Evolutionary conservation across 306 rosid genomes (phyloP), one percentile per base, ranked within the genome.

Genomic region (Trichosanthes truncata): DNA sequence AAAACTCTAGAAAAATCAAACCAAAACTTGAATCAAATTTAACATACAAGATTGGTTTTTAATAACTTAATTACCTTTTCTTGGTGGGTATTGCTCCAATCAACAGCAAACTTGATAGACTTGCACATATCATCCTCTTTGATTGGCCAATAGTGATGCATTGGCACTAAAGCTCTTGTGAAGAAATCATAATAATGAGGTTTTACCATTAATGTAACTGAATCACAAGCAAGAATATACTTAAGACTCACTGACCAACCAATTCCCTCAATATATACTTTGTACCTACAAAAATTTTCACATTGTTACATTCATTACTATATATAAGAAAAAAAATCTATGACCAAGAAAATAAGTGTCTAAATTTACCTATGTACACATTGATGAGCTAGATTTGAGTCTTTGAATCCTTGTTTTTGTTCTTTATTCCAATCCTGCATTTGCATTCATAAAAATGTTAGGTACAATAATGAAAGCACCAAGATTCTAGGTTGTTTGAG

Each of bases 191-290:
- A 89, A 77, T 84, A 95, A 62, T 78, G 89, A 0, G 98, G 93
- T 7, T 88, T 92, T 14, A 95, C 97, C 9, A 90, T 5, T 59
- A 95, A 79, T 33, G 93, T 87, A 23, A 86, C 82, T 36, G 97
- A 95, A 81, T 95, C 97, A 79, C 98, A 92, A 2, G 98, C 95
- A 9, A 95, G 85, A 66, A 95, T 92, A 81, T 95, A 95, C 52
- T 95, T 95, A 46, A 91, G 88, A 81, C 98, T 95, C 3, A 92
- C 98, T 45, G 98, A 95, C 97, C 98, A 95, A 56, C 96, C 96
- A 79, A 87, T 84, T 18, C 98, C 97, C 86, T 95, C 98, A 23
- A 91, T 90, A 77, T 95, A 92, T 33, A 95, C 86, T 89, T 95
- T 95, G 73, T 89, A 95, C 84, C 97, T 95, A 80, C 80, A 82